Percentiles rank a stretch among this genome's conserved stretches.
Evolutionary conservation across 1,139 yeast species (phyloP).

Genomic region (Dujonia santamariae): DNA sequence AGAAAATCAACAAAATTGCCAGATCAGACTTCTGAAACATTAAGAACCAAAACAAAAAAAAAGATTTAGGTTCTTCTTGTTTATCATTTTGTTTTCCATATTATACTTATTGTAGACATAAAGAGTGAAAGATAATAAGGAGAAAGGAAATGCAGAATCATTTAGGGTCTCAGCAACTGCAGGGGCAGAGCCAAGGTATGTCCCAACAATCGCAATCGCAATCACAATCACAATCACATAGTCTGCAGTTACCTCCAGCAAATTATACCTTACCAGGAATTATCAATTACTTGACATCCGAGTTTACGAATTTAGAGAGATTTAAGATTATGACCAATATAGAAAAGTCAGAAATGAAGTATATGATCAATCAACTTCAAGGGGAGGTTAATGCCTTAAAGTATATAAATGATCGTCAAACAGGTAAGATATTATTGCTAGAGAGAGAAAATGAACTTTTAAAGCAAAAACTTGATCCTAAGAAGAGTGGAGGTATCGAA

Average conservation of each 20-base stretch:
- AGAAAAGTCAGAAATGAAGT: conserved; percentile 56
- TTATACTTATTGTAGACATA: neutral
- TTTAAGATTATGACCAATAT: conserved; percentile 55
- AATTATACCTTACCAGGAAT: conserved; percentile 62
- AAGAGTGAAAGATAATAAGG: neutral
- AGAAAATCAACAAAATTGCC: too few species aligned
- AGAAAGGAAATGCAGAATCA: conserved; percentile 4
- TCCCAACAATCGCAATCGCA: conserved; percentile 12
- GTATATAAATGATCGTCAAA: conserved; percentile 35
- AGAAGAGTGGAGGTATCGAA: neutral
- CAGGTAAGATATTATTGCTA: conserved; percentile 25
- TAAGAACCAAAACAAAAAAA: too few species aligned
- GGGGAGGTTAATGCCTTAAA: conserved; percentile 50
- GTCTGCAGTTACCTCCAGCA: conserved; percentile 16
- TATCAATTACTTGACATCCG: conserved; percentile 59
- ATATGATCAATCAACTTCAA: conserved; percentile 51
- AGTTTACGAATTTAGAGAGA: conserved; percentile 57
- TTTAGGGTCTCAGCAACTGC: conserved; percentile 10
- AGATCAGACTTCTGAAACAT: too few species aligned
- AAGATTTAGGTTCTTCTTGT: neutral
- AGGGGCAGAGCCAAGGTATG: conserved; percentile 10
- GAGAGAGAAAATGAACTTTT: conserved; percentile 20
- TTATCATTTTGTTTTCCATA: neutral
- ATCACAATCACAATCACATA: conserved; percentile 13
- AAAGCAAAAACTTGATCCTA: conserved; percentile 2